Base-by-base conservation (phyloP, 1,284 basidiomycete species). In the Chalciporus sp. region DNA sequence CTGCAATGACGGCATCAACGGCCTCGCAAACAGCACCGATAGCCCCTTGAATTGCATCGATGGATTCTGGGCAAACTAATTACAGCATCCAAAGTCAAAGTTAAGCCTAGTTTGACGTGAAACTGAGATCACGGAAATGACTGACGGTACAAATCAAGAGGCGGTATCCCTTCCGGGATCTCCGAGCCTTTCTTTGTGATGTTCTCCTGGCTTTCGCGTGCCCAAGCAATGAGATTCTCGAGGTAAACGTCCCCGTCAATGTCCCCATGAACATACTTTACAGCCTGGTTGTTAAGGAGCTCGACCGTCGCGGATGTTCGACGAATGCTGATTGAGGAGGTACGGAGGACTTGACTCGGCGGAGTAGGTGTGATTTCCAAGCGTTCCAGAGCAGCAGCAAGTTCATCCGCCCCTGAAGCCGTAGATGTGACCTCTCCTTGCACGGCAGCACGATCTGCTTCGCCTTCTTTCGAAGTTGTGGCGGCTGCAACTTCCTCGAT, bases 141-240 rank as follows among this genome's bases (percentile, higher is more conserved):
- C 85, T 67, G 65, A 94, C 90, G 75, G 66, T 96, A 97, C 14
- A 96, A 68, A 72, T 96, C 94, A 33, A 91, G 90, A 63, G 94
- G 87, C 1, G 87, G 78, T 14, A 88, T 69, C 4, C 79, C 82
- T 23, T 78, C 72, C 0, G 94, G 94, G 39, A 97, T 94, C 70
- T 96, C 94, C 19, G 85, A 88, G 37, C 80, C 82, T 2, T 83
- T 86, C 33, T 76, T 73, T 9, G 72, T 72, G 40, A 95, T 84
- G 59, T 84, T 88, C 35, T 85, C 82, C 33, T 76, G 69, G 57
- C 89, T 91, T 31, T 87, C 81, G 39, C 73, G 76, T 0, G 81
- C 80, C 88, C 88, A 92, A 2, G 66, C 60, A 19, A 74, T 71
- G 23, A 92, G 71, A 26, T 81, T 84, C 62, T 85, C 79, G 3